Evolutionary conservation across 305 asterid genomes (phyloP), one percentile per base, ranked within the genome.

Genomic region (Solanum hybrid): DNA sequence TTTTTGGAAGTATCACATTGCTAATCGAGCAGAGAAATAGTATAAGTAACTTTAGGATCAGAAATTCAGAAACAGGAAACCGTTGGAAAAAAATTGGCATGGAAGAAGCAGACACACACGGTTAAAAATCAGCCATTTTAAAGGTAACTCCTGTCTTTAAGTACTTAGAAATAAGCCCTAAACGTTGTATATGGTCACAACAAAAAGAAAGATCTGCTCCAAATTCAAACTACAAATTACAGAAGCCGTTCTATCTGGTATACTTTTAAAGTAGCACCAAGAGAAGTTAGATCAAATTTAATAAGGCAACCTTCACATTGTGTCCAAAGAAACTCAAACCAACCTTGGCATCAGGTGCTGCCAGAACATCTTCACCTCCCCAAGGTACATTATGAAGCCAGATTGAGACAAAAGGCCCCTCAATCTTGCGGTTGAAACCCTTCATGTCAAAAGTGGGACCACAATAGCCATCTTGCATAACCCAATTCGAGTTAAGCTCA

Each of bases 361-460:
- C 98, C 96, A 93, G 93, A 80, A 96, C 92, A 90, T 93, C 92
- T 95, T 97, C 98, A 89, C 94, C 90, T 90, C 98, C 99, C 99
- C 99, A 96, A 7, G 98, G 98, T 81, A 96, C 99, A 89, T 97
- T 97, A 91, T 97, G 99, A 91, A 97, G 99, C 99, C 99, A 97
- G 89, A 97, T 87, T 4, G 98, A 95, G 91, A 95, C 91, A 89
- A 97, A 97, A 87, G 99, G 99, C 14, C 99, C 99, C 45, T 95
- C 94, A 72, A 97, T 90, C 93, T 94, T 95, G 80, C 96, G 94
- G 77, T 93, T 94, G 91, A 94, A 93, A 90, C 92, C 90, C 90
- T 93, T 95, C 34, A 91, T 17, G 89, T 95, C 96, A 86, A 93
- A 88, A 90, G 85, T 81, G 24, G 98, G 97, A 86, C 99, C 99